A percentile compares a stretch with the other conserved stretches of the same genome.
phyloP scores from a whole-genome alignment of 352 stramenopile species.

The Blastocystis sp. region DNA sequence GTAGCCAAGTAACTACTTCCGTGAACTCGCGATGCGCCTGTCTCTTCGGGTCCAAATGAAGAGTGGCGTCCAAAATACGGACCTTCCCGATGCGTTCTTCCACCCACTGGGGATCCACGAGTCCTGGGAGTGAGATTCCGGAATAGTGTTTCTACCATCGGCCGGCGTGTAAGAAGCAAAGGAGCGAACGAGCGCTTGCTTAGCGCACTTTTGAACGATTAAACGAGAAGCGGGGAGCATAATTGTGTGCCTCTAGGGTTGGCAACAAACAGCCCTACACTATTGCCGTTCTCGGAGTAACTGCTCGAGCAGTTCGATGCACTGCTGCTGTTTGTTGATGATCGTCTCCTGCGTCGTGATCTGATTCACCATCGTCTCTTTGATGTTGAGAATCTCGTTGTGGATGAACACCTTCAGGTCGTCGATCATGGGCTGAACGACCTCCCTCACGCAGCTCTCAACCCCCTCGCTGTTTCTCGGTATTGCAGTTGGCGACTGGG shows the following conservation, averaged over 20 bases:
- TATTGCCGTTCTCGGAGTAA: neutral
- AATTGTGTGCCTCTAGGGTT: neutral
- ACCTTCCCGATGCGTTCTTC: constrained; percentile 59
- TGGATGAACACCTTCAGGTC: constrained; percentile 50
- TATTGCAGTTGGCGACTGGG: neutral
- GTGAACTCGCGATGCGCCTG: constrained; percentile 57
- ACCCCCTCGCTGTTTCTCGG: neutral
- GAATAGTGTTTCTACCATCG: constrained; percentile 30
- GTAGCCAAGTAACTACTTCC: neutral
- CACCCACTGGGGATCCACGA: constrained; percentile 72
- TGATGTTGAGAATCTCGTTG: constrained; percentile 35
- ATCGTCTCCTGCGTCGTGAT: constrained; percentile 52
- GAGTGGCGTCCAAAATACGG: constrained; percentile 64
- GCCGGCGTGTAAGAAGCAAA: constrained; percentile 63
- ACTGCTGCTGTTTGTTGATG: constrained; percentile 38
- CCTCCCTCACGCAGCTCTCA: neutral
- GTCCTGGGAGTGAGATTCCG: constrained; percentile 1
- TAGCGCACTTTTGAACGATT: constrained; percentile 10
- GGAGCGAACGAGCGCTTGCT: neutral
- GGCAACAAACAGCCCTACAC: constrained; percentile 40
- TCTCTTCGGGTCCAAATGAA: constrained; percentile 61
- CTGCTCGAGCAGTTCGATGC: constrained; percentile 23
- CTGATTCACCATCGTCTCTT: constrained; percentile 35
- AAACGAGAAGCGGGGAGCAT: constrained; percentile 28
- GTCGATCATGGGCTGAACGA: constrained; percentile 35